phyloP scores from a whole-genome alignment of 768 basidiomycete species.

The Mycena floridula region DNA sequence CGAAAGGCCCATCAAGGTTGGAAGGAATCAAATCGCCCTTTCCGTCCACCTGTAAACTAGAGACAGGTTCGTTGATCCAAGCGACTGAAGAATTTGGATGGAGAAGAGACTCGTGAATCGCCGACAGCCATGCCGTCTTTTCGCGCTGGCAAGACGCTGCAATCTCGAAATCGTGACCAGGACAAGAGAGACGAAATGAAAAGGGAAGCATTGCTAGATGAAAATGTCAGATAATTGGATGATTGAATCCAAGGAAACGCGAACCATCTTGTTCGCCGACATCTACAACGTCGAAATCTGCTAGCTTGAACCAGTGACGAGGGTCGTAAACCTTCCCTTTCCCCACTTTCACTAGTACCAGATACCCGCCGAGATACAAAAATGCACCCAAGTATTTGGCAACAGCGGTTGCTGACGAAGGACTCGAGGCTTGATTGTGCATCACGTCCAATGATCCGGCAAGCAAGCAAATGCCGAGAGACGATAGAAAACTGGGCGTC shows the following conservation, averaged over 20 bases:
- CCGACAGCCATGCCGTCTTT: conserved; percentile 80
- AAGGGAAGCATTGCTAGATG: conserved; percentile 71
- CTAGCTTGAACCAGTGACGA: conserved; percentile 80
- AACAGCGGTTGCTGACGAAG: conserved; percentile 37
- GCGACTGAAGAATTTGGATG: conserved; percentile 29
- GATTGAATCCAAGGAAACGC: conserved; percentile 21
- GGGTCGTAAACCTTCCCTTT: conserved; percentile 82
- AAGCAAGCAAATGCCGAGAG: conserved; percentile 72
- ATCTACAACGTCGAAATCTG: conserved; percentile 65
- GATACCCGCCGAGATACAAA: conserved; percentile 79
- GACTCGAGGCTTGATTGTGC: conserved; percentile 48
- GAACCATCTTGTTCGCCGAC: conserved; percentile 69
- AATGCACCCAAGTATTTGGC: conserved; percentile 90
- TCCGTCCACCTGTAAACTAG: conserved; percentile 50
- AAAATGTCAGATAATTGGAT: neutral
- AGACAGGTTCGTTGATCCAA: conserved; percentile 58
- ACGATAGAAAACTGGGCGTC: conserved; percentile 56
- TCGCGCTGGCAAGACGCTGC: conserved; percentile 81
- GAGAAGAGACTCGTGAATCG: conserved; percentile 49
- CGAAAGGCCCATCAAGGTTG: conserved; percentile 31
- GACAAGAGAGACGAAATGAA: conserved; percentile 68
- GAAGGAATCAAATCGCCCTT: conserved; percentile 32
- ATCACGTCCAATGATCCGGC: conserved; percentile 88
- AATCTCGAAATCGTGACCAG: conserved; percentile 76
- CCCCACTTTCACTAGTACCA: conserved; percentile 81